phyloP scores from a whole-genome alignment of 192 early-diverging fungal species.

The Nowakowskiella sp. region DNA sequence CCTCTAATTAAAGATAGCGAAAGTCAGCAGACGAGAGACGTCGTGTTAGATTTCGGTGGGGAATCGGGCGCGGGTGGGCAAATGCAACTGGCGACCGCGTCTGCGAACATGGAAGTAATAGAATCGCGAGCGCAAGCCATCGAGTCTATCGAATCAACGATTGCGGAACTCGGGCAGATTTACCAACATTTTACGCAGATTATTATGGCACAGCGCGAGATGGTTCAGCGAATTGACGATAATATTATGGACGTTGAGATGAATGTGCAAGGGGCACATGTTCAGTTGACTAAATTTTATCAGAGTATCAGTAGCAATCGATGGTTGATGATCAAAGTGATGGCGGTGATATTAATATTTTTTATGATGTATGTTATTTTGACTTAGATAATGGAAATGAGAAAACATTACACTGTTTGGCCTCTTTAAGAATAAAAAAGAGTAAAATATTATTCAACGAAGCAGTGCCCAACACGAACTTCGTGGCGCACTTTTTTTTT shows the following conservation, averaged over 20 bases:
- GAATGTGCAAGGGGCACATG: constrained; percentile 85
- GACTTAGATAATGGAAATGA: constrained; percentile 5
- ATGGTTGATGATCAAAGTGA: constrained; percentile 92
- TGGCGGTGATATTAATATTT: constrained; percentile 81
- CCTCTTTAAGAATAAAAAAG: too few species aligned
- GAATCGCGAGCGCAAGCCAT: constrained; percentile 86
- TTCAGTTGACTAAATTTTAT: constrained; percentile 86
- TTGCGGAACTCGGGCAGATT: constrained; percentile 87
- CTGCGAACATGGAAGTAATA: constrained; percentile 65
- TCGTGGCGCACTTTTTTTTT: too few species aligned
- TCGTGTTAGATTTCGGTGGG: constrained; percentile 41
- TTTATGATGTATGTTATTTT: constrained; percentile 66
- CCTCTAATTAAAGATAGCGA: too few species aligned
- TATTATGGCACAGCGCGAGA: constrained; percentile 79
- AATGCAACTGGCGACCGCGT: constrained; percentile 10
- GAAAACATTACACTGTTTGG: not conserved
- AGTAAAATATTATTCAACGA: too few species aligned
- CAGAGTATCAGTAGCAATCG: constrained; percentile 86
- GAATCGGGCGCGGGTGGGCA: constrained; percentile 8
- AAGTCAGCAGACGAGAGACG: constrained; percentile 15
- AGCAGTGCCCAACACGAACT: too few species aligned
- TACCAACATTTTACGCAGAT: constrained; percentile 81
- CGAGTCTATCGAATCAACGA: constrained; percentile 92
- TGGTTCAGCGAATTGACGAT: constrained; percentile 86
- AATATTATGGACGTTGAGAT: constrained; percentile 87